Evolutionary conservation across 2,329 filamentous ascomycete genomes (phyloP).

Genomic region (Lachnellula subtilissima): DNA sequence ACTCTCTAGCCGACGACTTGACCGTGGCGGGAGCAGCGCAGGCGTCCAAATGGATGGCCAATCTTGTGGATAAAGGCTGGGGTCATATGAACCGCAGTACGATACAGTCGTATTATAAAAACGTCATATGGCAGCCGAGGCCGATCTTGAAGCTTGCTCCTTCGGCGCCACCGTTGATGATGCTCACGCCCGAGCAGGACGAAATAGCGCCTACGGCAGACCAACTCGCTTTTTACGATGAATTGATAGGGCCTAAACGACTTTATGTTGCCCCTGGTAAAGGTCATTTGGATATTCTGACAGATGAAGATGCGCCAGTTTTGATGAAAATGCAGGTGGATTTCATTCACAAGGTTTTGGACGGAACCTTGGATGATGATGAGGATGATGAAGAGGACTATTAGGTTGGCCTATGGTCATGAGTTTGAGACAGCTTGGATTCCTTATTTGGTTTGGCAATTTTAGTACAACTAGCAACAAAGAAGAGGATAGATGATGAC

Average conservation of each 20-base stretch:
- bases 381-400: too few relatives aligned
- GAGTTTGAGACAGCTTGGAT: too few relatives aligned
- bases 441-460: too few relatives aligned
- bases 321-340: slow-evolving; percentile 10
- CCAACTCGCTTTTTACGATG: slow-evolving; percentile 5
- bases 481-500: too few relatives aligned
- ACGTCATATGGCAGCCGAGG: slow-evolving; percentile 3
- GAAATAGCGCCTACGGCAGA: neutral
- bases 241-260: slow-evolving; percentile 9
- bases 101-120: slow-evolving; percentile 5
- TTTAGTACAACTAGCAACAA: too few relatives aligned
- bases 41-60: too few relatives aligned
- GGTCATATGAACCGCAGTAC: neutral
- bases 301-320: slow-evolving; percentile 7
- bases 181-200: slow-evolving; percentile 5
- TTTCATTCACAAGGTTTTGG: neutral
- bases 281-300: slow-evolving; percentile 20
- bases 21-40: too few relatives aligned
- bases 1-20: too few relatives aligned
- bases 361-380: neutral
- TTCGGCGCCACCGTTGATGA: slow-evolving; percentile 8
- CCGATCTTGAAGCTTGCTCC: neutral
- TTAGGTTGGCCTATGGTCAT: too few relatives aligned
- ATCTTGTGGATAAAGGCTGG: too few relatives aligned
- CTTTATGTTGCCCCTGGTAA: slow-evolving; percentile 11